Percentiles rank a stretch among this genome's conserved stretches.
phyloP scores from a whole-genome alignment of 1,139 yeast species.

The Taphrina wiesneri region DNA sequence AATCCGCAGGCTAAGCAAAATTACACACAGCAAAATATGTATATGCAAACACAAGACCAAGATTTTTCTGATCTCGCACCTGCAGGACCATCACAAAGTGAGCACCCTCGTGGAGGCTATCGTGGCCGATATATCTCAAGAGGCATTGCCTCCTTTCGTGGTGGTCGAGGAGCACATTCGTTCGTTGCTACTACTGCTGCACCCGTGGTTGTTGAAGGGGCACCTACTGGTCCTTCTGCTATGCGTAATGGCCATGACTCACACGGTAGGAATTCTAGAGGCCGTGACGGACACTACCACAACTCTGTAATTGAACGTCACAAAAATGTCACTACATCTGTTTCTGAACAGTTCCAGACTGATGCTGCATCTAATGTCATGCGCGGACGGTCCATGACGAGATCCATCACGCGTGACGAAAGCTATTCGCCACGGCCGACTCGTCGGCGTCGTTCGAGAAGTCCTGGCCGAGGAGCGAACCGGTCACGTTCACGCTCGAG shows the following conservation, averaged over 20 bases:
- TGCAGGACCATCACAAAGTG: not conserved
- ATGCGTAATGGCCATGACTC: slow-evolving; percentile 10
- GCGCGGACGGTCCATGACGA: slow-evolving; percentile 9
- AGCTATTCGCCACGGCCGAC: not conserved
- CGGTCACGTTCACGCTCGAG: not conserved
- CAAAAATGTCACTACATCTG: not conserved
- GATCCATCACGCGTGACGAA: slow-evolving; percentile 1
- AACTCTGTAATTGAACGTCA: not conserved
- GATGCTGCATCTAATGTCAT: not conserved
- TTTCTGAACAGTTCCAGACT: not conserved
- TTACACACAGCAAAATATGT: slow-evolving; percentile 21
- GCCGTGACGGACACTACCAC: not conserved
- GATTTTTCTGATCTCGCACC: not conserved
- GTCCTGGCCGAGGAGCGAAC: not conserved
- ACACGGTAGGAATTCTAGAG: not conserved
- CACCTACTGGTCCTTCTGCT: slow-evolving; percentile 22
- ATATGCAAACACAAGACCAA: slow-evolving; percentile 14
- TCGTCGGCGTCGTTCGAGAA: not conserved
- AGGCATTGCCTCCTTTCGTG: slow-evolving; percentile 4
- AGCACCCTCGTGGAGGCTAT: slow-evolving; percentile 2
- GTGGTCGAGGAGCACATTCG: slow-evolving; percentile 9
- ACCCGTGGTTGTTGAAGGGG: slow-evolving; percentile 23
- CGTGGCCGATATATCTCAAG: slow-evolving; percentile 12
- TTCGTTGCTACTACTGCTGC: not conserved
- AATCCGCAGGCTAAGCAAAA: not conserved